phyloP scores from a whole-genome alignment of 192 early-diverging fungal genomes.

The Umbelopsis vinacea region DNA sequence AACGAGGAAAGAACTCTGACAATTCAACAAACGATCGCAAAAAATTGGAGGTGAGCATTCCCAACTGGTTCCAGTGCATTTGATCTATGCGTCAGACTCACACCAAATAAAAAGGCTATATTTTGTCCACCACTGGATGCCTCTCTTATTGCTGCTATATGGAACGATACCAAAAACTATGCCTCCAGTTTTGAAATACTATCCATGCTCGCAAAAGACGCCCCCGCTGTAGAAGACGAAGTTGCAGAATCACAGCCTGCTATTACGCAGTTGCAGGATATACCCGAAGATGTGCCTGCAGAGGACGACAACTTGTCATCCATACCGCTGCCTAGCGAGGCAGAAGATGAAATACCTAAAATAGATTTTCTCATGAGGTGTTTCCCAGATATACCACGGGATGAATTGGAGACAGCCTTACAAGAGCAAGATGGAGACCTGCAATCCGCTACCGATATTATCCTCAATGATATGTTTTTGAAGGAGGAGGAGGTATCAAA shows the following conservation, averaged over 20 bases:
- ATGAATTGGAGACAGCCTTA: constrained; percentile 10
- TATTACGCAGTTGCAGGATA: neutral
- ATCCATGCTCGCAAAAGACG: constrained; percentile 26
- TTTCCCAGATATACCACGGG: constrained; percentile 21
- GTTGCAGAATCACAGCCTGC: neutral
- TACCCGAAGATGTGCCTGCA: neutral
- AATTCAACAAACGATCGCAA: constrained; percentile 8
- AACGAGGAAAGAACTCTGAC: neutral
- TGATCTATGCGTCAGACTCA: neutral
- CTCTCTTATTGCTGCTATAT: constrained; percentile 33
- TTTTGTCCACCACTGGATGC: constrained; percentile 38
- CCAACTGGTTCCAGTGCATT: neutral
- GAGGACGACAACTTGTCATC: neutral
- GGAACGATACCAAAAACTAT: constrained; percentile 34
- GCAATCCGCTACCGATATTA: constrained; percentile 22
- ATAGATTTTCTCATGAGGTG: constrained; percentile 30
- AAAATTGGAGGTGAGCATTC: constrained; percentile 5
- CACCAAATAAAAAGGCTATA: neutral
- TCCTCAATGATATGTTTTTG: constrained; percentile 20
- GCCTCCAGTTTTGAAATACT: constrained; percentile 12
- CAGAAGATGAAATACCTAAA: constrained; percentile 1
- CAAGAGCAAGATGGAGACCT: constrained; percentile 7
- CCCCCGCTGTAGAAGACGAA: neutral
- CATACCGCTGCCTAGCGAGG: neutral
- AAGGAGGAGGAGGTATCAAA: neutral